Conservation (phyloP, 495 filamentous ascomycete genomes). For the Aspergillus sclerotiicarbonarius region DNA sequence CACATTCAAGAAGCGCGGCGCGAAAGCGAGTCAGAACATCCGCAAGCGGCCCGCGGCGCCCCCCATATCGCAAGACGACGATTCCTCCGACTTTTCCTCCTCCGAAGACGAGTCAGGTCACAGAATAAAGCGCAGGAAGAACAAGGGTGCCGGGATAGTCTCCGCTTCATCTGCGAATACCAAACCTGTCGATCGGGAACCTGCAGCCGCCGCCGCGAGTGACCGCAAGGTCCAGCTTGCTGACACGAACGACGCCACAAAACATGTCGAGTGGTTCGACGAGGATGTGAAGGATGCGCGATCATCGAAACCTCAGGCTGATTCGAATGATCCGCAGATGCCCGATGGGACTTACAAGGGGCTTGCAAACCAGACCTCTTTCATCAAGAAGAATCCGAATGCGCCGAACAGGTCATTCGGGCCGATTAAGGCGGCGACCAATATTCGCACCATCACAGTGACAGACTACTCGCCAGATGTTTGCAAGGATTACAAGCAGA, state of each 20-base stretch:
- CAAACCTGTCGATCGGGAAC: constrained; percentile 40
- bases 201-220: constrained; percentile 56
- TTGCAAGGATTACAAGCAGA: constrained; percentile 94
- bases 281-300: constrained; percentile 50
- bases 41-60: constrained; percentile 82
- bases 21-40: constrained; percentile 71
- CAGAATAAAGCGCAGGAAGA: constrained; percentile 74
- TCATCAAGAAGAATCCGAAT: constrained; percentile 81
- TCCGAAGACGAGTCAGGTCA: constrained; percentile 72
- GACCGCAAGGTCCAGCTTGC: constrained; percentile 47
- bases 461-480: constrained; percentile 93
- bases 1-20: constrained; percentile 79
- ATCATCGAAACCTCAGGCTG: constrained; percentile 40
- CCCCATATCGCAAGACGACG: constrained; percentile 37
- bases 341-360: constrained; percentile 77
- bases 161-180: constrained; percentile 50
- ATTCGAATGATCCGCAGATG: constrained; percentile 22
- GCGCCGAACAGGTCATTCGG: constrained; percentile 71
- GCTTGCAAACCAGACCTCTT: constrained; percentile 65
- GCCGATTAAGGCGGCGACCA: constrained; percentile 83
- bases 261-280: constrained; percentile 87
- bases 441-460: constrained; percentile 85
- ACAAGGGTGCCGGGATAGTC: constrained; percentile 65
- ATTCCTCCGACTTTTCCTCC: constrained; percentile 66
- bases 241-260: constrained; percentile 84